Percentiles rank a stretch among this genome's conserved stretches.
phyloP scores from a whole-genome alignment of 768 basidiomycete species.

The Boletus speciosus region DNA sequence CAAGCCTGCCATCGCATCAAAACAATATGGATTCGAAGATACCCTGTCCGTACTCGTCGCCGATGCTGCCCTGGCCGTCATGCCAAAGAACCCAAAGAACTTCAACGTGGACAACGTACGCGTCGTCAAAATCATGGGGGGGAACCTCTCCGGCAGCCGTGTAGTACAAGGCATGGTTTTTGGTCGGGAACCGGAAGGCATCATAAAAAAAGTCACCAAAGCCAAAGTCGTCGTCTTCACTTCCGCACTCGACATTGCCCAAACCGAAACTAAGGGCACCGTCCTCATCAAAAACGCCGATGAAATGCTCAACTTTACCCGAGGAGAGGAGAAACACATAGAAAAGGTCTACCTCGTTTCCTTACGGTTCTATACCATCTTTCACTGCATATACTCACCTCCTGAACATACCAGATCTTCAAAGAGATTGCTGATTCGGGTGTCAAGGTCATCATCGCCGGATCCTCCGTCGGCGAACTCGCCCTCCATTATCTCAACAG shows the following conservation, averaged over 20 bases:
- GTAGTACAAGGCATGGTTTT: slow-evolving; percentile 99
- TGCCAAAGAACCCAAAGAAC: slow-evolving; percentile 83
- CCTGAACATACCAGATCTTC: slow-evolving; percentile 65
- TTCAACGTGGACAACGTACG: slow-evolving; percentile 99
- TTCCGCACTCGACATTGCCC: slow-evolving; percentile 85
- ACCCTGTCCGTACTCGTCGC: slow-evolving; percentile 79
- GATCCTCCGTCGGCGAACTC: slow-evolving; percentile 90
- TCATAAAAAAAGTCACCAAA: slow-evolving; percentile 74
- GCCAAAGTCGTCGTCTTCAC: slow-evolving; percentile 97
- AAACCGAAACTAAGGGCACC: slow-evolving; percentile 99
- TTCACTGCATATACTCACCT: not conserved
- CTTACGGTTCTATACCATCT: not conserved
- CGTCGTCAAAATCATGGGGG: slow-evolving; percentile 98
- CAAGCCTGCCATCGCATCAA: slow-evolving; percentile 97
- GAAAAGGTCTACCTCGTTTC: slow-evolving; percentile 58
- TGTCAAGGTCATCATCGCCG: slow-evolving; percentile 90
- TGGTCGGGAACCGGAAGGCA: slow-evolving; percentile 90
- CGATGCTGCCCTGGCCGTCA: slow-evolving; percentile 88
- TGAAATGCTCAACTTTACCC: slow-evolving; percentile 96
- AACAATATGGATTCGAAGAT: slow-evolving; percentile 95
- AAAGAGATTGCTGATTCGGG: slow-evolving; percentile 97
- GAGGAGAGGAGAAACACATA: slow-evolving; percentile 93
- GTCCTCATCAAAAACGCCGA: slow-evolving; percentile 93
- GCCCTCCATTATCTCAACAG: slow-evolving; percentile 96
- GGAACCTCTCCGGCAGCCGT: slow-evolving; percentile 75